phyloP scores from a whole-genome alignment of 2,329 filamentous ascomycete genomes.

The Nigrospora sphaerica region DNA sequence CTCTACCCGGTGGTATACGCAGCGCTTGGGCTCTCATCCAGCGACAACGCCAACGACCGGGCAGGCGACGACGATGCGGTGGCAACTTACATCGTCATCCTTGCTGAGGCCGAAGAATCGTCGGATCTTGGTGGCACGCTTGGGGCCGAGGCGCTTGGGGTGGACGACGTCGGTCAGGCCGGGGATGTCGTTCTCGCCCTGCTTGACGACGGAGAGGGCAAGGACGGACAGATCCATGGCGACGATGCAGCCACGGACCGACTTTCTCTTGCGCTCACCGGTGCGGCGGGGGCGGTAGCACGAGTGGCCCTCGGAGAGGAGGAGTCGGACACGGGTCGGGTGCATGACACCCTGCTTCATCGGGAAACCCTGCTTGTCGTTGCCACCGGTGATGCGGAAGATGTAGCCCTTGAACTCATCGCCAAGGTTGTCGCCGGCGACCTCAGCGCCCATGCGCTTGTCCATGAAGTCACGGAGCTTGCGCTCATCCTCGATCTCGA shows the following conservation, averaged over 20 bases:
- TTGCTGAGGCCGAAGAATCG: conserved; percentile 99
- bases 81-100: conserved; percentile 97
- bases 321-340: conserved; percentile 95
- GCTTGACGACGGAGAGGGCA: conserved; percentile 93
- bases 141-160: conserved; percentile 98
- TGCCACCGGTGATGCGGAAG: conserved; percentile 98
- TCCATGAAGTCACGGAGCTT: conserved; percentile 99
- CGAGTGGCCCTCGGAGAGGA: conserved; percentile 93
- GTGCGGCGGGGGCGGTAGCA: conserved; percentile 98
- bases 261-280: conserved; percentile 99
- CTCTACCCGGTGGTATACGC: conserved; percentile 39
- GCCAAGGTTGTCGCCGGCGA: conserved; percentile 88
- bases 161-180: conserved; percentile 96
- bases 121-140: conserved; percentile 99
- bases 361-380: conserved; percentile 99
- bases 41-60: conserved; percentile 41
- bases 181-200: conserved; percentile 89
- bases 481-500: conserved; percentile 99
- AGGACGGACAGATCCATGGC: conserved; percentile 92
- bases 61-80: conserved; percentile 64
- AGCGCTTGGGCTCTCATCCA: conserved; percentile 28
- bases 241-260: conserved; percentile 97
- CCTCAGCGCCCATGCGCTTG: conserved; percentile 91
- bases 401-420: conserved; percentile 99
- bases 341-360: conserved; percentile 99